Conservation (phyloP, 2,329 filamentous ascomycete genomes). For the Xylariaceae sp. region DNA sequence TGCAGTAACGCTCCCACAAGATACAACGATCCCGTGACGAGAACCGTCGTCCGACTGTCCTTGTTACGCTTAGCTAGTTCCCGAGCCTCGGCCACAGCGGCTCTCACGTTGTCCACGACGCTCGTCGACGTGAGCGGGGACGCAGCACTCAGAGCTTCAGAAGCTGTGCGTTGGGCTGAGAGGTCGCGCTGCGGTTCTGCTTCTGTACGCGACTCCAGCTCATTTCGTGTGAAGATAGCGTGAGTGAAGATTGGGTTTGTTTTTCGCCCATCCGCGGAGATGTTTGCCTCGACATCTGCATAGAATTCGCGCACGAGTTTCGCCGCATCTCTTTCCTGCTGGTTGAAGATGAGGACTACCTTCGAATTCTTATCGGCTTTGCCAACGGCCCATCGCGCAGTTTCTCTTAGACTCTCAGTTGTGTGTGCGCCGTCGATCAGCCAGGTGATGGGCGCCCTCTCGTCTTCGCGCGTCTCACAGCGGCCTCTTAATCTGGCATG, state of each 20-base stretch:
- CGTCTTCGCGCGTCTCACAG: conserved; percentile 58
- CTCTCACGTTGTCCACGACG: conserved; percentile 63
- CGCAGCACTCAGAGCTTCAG: conserved; percentile 52
- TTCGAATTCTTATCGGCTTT: conserved; percentile 30
- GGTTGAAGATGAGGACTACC: conserved; percentile 77
- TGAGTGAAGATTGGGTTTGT: conserved; percentile 55
- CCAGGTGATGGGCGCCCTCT: conserved; percentile 56
- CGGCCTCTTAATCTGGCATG: conserved; percentile 66
- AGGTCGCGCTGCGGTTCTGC: conserved; percentile 50
- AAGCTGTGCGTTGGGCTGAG: conserved; percentile 63
- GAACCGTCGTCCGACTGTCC: conserved; percentile 46
- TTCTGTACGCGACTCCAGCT: conserved; percentile 35
- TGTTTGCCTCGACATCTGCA: conserved; percentile 41
- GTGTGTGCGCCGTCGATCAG: conserved; percentile 87
- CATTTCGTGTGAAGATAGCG: conserved; percentile 78
- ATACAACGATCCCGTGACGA: conserved; percentile 81
- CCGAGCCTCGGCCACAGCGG: conserved; percentile 58
- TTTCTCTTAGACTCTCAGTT: conserved; percentile 70
- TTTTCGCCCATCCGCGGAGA: not conserved
- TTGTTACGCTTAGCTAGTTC: conserved; percentile 25
- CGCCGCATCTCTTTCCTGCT: conserved; percentile 75
- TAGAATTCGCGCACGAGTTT: conserved; percentile 61
- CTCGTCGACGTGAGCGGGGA: conserved; percentile 42
- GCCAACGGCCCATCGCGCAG: conserved; percentile 69
- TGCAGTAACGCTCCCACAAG: conserved; percentile 74